These are phyloP conservation scores for Dentipellis sp. DNA, from an alignment of 768 basidiomycete genomes.

Conservation along the genomic window DNA sequence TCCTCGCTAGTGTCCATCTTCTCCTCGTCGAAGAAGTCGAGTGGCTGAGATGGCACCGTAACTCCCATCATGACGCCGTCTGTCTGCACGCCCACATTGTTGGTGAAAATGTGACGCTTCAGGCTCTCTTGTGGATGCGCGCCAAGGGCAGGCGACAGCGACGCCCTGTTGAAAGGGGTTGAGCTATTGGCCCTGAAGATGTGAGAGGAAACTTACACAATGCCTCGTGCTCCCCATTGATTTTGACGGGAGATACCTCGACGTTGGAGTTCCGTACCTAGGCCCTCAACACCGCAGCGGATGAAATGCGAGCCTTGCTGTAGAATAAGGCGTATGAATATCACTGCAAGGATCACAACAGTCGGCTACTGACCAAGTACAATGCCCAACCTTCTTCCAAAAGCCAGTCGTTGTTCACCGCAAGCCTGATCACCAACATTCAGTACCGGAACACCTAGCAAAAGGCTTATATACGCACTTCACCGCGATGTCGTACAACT, in stretches of 20 bases:
- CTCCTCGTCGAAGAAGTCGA: constrained; percentile 20
- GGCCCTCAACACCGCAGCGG: constrained; percentile 51
- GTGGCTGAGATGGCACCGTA: constrained; percentile 7
- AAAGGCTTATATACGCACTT: constrained; percentile 29
- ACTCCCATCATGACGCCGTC: constrained; percentile 24
- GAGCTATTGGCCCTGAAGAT: not conserved
- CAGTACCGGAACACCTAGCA: not conserved
- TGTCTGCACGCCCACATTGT: constrained; percentile 60
- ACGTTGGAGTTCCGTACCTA: constrained; percentile 59
- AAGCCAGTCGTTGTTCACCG: constrained; percentile 60
- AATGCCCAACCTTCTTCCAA: constrained; percentile 66
- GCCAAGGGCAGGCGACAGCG: constrained; percentile 39
- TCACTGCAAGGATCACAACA: not conserved
- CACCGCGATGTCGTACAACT: constrained; percentile 60
- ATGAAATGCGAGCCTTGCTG: constrained; percentile 69
- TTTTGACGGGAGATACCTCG: constrained; percentile 56
- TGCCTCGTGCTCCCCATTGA: constrained; percentile 68
- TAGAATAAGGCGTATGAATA: not conserved
- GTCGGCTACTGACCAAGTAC: constrained; percentile 38
- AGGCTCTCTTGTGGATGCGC: constrained; percentile 36
- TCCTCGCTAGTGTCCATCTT: constrained; percentile 34
- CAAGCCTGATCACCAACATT: constrained; percentile 27
- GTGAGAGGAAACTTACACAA: constrained; percentile 39
- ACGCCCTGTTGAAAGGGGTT: constrained; percentile 26
- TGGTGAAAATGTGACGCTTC: constrained; percentile 46